Evolutionary conservation across 2,329 filamentous ascomycete genomes (phyloP), one percentile per base, ranked within the genome.

Genomic region (Neofusicoccum kwambonambiense): DNA sequence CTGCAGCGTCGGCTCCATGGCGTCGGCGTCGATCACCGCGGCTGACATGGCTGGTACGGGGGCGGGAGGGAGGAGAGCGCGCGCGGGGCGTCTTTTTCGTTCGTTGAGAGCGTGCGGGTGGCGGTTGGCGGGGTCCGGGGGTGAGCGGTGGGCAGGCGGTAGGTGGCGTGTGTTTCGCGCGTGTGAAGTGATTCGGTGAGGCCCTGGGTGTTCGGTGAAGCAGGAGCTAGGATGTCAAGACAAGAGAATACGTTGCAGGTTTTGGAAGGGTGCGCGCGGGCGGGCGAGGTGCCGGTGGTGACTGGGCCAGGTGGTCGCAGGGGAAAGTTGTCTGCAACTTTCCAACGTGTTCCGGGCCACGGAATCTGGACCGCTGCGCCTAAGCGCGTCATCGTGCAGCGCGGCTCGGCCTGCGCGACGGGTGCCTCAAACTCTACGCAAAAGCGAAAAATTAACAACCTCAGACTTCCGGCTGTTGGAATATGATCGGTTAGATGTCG

Each of bases 1-100:
- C 82, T 97, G 91, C 74, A 99, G 91, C 61, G 91, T 92, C 54
- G 95, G 93, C 82, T 96, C 93, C 82, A 98, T 89, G 72, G 87
- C 83, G 76, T 93, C 89, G 66, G 77, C 78, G 64, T 76, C 66
- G 51, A 75, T 69, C 49, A 73, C 72, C 37, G 64, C 42, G n/a
- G 73, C 74, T 50, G 72, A 71, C 80, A 82, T 82, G 39, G 62
- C 75, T 19, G 51, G 15, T 19, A 17, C 3, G n/a, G 34, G 17
- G 41, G 13, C 4, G 42, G 22, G 27, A 17, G 11, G 61, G n/a
- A 22, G 22, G 22, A 22, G 22, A 3, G 22, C 22, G 22, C 22
- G 22, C 22, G 22, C 22, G 22, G 22, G 22, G 22, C 22, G 22
- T 22, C 22, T 22, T 22, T 22, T 3, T 22, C 22, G 22, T 22